Conservation (phyloP, 129 eudicot genomes). For the Helianthus annuus region HanXRQr2.0-SUNRISE NC_035435.2:30404064-30404563, state of each 20-base stretch:
- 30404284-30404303: slow-evolving; percentile 50
- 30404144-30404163: background rate
- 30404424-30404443: background rate
- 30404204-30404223: slow-evolving; percentile 82
- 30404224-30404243: slow-evolving; percentile 87
- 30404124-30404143: slow-evolving; percentile 4
- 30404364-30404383: background rate
- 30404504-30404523: too few relatives aligned
- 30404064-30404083: background rate
- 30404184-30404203: slow-evolving; percentile 96
- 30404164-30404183: slow-evolving; percentile 56
- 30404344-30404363: background rate
- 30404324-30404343: background rate
- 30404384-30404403: background rate
- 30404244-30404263: slow-evolving; percentile 95
- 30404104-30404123: background rate
- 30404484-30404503: too few relatives aligned
- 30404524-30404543: too few relatives aligned
- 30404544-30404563: background rate
- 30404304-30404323: background rate
- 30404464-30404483: too few relatives aligned
- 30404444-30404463: too few relatives aligned
- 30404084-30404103: too few relatives aligned
- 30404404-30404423: background rate
- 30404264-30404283: slow-evolving; percentile 96